Evolutionary conservation across 2,329 filamentous ascomycete genomes (phyloP), one percentile per base, ranked within the genome.

Genomic region (Aspergillus unguis): DNA sequence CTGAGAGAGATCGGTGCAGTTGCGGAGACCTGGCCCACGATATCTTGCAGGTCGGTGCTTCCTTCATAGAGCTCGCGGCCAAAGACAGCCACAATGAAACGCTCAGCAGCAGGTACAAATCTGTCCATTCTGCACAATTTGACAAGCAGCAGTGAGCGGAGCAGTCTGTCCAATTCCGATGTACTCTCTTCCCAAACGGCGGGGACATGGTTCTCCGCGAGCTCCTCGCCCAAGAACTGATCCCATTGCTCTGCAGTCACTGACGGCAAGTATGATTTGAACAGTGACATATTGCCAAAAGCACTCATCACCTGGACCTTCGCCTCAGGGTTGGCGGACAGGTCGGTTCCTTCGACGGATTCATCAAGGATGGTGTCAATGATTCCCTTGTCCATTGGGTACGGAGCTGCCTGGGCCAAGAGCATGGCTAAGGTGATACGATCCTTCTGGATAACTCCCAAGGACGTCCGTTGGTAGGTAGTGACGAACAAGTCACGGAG

Each of bases 121-220:
- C 95, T 86, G 70, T 99, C 94, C 62, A 97, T 86, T 54, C 95
- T 88, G 82, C 95, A 95, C 17, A 97, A 79, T 73, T 97, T 99
- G 73, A 99, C 83, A 11, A 99, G 80, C 5, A 99, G 78, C 49
- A 99, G 82, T n/a, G 90, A 88, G 44, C 87, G 79, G 27, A 99
- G 82, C 17, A 87, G 84, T 70, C 88, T 84, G 70, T 96, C 89
- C 53, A 88, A 82, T 3, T 81, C 77, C 55, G 84, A 81, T 4
- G 79, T 80, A 42, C 74, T 77, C 11, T 83, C 80, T 32, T 85
- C 82, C 86, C 90, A 94, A 43, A 90, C 77, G 37, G 80, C 75
- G 6, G 95, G 95, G 28, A 96, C 86, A 56, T 81, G 83, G 58
- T 88, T 86, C 73, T 99, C 94, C 11, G 89, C 92, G 57, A 91